phyloP scores from a whole-genome alignment of 768 basidiomycete species.

The Rhizopogon sp. region DNA sequence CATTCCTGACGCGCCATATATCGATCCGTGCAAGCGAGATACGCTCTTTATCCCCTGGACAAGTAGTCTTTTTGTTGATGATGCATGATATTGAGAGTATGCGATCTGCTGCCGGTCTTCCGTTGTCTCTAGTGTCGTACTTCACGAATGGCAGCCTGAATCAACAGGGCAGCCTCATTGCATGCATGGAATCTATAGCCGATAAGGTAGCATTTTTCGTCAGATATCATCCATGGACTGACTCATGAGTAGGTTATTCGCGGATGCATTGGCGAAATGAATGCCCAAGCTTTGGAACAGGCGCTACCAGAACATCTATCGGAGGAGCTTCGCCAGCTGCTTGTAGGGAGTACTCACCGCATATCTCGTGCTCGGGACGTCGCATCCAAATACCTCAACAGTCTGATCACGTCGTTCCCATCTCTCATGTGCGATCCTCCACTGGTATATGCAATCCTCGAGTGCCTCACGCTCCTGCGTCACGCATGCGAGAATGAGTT shows the following conservation, averaged over 20 bases:
- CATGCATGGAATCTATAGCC: constrained; percentile 82
- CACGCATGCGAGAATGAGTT: constrained; percentile 89
- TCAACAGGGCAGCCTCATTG: constrained; percentile 55
- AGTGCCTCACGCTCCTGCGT: constrained; percentile 85
- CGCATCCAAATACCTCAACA: constrained; percentile 78
- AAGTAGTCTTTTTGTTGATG: constrained; percentile 78
- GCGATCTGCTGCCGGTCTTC: constrained; percentile 73
- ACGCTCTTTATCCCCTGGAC: constrained; percentile 71
- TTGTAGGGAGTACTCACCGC: constrained; percentile 78
- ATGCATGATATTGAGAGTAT: constrained; percentile 88
- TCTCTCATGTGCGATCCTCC: constrained; percentile 89
- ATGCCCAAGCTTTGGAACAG: constrained; percentile 72
- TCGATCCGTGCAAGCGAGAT: constrained; percentile 63
- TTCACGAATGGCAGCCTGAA: constrained; percentile 87
- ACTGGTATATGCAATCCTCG: constrained; percentile 85
- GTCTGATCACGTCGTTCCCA: constrained; percentile 86
- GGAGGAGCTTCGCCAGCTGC: constrained; percentile 66
- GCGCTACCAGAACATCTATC: constrained; percentile 65
- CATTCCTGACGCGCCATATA: constrained; percentile 58
- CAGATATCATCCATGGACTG: not conserved
- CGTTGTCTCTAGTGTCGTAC: constrained; percentile 80
- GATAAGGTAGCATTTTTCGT: constrained; percentile 55
- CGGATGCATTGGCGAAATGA: constrained; percentile 67
- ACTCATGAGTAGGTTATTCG: constrained; percentile 62
- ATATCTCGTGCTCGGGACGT: constrained; percentile 77